Base-by-base conservation (phyloP, 78 protist species). In the Tieghemostelium lacteum region DNA sequence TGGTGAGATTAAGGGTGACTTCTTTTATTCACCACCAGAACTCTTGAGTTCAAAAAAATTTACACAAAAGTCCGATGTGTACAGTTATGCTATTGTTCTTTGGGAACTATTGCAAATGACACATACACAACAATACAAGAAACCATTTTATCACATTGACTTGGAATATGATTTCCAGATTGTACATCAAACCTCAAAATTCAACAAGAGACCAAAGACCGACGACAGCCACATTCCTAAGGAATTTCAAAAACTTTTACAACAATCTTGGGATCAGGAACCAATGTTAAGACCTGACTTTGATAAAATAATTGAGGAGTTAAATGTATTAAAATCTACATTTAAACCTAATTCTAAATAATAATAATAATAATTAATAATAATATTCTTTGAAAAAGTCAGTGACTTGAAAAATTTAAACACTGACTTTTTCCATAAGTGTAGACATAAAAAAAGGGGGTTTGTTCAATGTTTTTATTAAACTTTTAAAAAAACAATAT, bases 11-110 rank as follows among this genome's bases (percentile, higher is more conserved):
- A 55, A 42, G 31, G 78, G 73, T 2, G 58, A 58, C 29, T 83
- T 42, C 28, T 39, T 83, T 19, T 83, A 83, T 45, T 57, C 91
- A 57, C 91, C 91, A 60, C 91, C 91, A 26, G 91, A 83, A 8
- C 33, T 83, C 16, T 17, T 66, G 22, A 55, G 66, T 2, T 61
- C 67, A 36, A 40, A 29, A 22, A 24, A 74, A 28, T 86, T 28
- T 31, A 45, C 73, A 39, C 1, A 42, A 10, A 74, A 86, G 62
- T 74, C 93, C 0, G 93, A 86, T 86, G 52, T 86, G 19, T 86
- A 86, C 49, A 75, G 87, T 61, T 72, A 45, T 39, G 40, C 87
- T 17, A 86, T 86, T 58, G 93, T 86, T 4, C 28, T 86, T 1
- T 86, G 71, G 71, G 87, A 86, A 31, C 20, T 86, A 36, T 65